Evolutionary conservation across 352 stramenopile genomes (phyloP), one percentile per base, ranked within the genome.

Genomic region (Globisporangium polare): DNA sequence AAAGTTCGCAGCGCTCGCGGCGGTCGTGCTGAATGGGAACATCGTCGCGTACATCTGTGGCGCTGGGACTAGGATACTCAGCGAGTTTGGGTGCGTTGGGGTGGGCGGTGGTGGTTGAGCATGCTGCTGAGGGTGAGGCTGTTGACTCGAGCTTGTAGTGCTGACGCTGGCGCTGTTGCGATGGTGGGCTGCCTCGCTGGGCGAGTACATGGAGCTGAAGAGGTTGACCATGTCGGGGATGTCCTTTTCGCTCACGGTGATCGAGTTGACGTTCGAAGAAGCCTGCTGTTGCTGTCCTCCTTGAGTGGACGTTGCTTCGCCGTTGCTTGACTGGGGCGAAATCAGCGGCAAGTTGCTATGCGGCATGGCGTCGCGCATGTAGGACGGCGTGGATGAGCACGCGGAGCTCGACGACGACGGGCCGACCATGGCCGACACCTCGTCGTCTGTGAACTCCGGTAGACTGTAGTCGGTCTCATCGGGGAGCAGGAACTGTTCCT

Each of bases 191-290:
- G 33, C 42, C 53, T 51, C 60, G 39, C 53, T 62, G 13, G 75
- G 74, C 9, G 76, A 82, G 63, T 90, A 83, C 47, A 91, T 86
- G 2, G 81, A 80, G 62, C 71, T 89, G 45, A 89, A 89, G 53
- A 93, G 58, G 51, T 75, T 80, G 18, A 90, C 71, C 29, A 91
- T 86, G 27, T 86, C 71, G 0, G 80, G 76, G 22, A 87, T 79
- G 20, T 84, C 78, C 9, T 81, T 72, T 4, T 77, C 75, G 42
- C 33, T 69, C 13, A 69, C 65, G 46, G 26, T n/a, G 57, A 73
- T 65, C 46, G 33, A 41, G n/a, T 35, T 71, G 1, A 24, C 27
- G 27, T 26, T 53, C 4, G 26, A 26, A 42, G 65, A 29, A 15
- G 61, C 41, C 26, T 42, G 13, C 13, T 63, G 27, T 27, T 26